A percentile compares a stretch with the other conserved stretches of the same genome.
These are phyloP conservation scores for Lodderomyces parapsilosis DNA, from an alignment of 1,139 yeast species.

Conservation along the genomic window DNA sequence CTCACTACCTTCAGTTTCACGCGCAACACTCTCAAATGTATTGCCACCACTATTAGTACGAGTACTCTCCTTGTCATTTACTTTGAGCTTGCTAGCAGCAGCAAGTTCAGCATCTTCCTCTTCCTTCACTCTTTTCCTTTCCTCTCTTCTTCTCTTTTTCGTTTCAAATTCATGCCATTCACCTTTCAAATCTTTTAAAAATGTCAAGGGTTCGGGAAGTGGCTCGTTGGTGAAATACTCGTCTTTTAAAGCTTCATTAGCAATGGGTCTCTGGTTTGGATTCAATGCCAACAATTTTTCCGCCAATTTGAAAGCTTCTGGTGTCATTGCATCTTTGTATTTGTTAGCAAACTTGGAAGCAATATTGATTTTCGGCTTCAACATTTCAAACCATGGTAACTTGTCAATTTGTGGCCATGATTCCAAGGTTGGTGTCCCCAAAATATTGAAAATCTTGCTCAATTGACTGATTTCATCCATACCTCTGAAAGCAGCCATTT, in stretches of 20 bases:
- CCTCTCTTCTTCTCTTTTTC: slow-evolving; percentile 72
- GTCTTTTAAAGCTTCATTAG: slow-evolving; percentile 84
- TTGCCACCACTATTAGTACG: background rate
- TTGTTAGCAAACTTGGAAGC: slow-evolving; percentile 47
- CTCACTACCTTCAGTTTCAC: background rate
- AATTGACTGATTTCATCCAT: slow-evolving; percentile 85
- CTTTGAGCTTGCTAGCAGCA: slow-evolving; percentile 10
- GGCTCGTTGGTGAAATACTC: slow-evolving; percentile 74
- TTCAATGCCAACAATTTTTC: slow-evolving; percentile 59
- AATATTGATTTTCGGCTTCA: slow-evolving; percentile 57
- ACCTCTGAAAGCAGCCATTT: slow-evolving; percentile 81
- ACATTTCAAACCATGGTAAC: slow-evolving; percentile 91
- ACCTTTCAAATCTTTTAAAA: slow-evolving; percentile 58
- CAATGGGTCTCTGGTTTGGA: slow-evolving; percentile 72
- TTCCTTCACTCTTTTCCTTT: slow-evolving; percentile 45
- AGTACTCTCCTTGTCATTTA: slow-evolving; percentile 1
- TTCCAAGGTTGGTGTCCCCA: slow-evolving; percentile 83
- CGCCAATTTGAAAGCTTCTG: slow-evolving; percentile 66
- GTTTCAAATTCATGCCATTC: slow-evolving; percentile 99
- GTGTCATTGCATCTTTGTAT: slow-evolving; percentile 47
- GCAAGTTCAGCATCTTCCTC: slow-evolving; percentile 20
- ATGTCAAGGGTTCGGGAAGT: slow-evolving; percentile 51
- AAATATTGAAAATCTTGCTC: slow-evolving; percentile 66
- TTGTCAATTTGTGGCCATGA: slow-evolving; percentile 76
- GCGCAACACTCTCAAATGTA: slow-evolving; percentile 1